Percentiles rank a stretch among this genome's conserved stretches.
Conservation (phyloP, 208 protist species). For the Phytomonas sp. region DNA sequence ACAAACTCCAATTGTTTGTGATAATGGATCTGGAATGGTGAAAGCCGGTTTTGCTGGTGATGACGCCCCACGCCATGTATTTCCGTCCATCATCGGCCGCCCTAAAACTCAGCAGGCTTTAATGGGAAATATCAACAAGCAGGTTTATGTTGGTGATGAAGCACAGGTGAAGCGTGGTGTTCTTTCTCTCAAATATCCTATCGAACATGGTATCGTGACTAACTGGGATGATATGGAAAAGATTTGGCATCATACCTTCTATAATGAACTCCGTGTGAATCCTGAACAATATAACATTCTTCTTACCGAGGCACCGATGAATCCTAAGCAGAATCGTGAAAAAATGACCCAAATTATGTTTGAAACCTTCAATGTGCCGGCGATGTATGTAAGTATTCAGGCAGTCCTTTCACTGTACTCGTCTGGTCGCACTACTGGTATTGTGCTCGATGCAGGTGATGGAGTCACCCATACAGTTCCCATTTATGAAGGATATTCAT, state of each 20-base stretch:
- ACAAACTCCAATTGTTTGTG: constrained; percentile 68
- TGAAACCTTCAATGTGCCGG: constrained; percentile 86
- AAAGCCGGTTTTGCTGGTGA: constrained; percentile 96
- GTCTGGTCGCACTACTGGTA: constrained; percentile 87
- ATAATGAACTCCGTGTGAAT: constrained; percentile 96
- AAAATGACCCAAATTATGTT: constrained; percentile 96
- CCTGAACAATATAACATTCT: constrained; percentile 97
- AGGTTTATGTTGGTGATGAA: constrained; percentile 92
- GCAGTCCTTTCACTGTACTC: constrained; percentile 95
- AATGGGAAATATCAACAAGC: constrained; percentile 94
- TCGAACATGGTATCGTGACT: constrained; percentile 94
- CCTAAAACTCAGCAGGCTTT: constrained; percentile 92
- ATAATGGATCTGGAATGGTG: constrained; percentile 86
- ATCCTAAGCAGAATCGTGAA: constrained; percentile 90
- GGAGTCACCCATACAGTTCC: constrained; percentile 91
- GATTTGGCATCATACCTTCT: constrained; percentile 98
- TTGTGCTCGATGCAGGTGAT: constrained; percentile 91
- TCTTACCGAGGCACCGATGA: constrained; percentile 88
- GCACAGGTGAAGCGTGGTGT: constrained; percentile 93
- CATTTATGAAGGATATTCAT: constrained; percentile 91
- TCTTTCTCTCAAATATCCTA: constrained; percentile 91
- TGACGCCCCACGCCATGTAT: constrained; percentile 94
- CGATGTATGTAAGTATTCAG: constrained; percentile 93
- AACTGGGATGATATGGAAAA: constrained; percentile 99
- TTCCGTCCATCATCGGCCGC: constrained; percentile 94